Evolutionary conservation across 2,329 filamentous ascomycete species (phyloP), one percentile per base, ranked within the genome.

Genomic region (Fusarium clavum): DNA sequence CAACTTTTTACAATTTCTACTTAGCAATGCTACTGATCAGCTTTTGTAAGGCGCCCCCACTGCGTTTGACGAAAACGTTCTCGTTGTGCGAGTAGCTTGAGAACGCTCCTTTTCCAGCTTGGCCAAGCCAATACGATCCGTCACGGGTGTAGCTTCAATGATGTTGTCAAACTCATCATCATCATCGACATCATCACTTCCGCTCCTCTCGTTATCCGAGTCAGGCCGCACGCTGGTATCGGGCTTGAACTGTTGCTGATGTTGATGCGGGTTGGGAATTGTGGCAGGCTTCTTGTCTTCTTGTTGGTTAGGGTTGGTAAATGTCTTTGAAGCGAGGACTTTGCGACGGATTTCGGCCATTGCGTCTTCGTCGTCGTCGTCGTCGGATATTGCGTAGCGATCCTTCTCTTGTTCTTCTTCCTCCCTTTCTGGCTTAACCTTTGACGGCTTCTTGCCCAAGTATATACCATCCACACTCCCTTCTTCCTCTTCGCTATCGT

Each of bases 321-420:
- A 99, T 0, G 94, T 89, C 77, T 95, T 98, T 9, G 95, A 97
- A 9, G 91, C 92, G 4, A 99, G 87, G n/a, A 98, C 94, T 73
- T 93, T 93, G 57, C 92, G 90, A 51, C 96, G 88, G 55, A 99
- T 91, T 76, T 97, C 94, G 38, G 93, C 94, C 94, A 98, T 98
- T 77, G 94, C 91, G 55, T 84, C 85, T 20, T 92, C 92, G 74
- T 97, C 94, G 61, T 97, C 93, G 32, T 88, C 89, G 72, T 93
- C 91, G 58, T 94, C 92, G 12, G 94, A 94, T 47, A 97, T 87
- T 57, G 88, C 91, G 74, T 91, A 94, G 0, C 90, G 90, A 73
- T 96, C 92, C 71, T 80, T 83, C 34, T 85, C 81, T 34, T 85
- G 81, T 29, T 84, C 83, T 32, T 85, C 81, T 27, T 84, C 83